These are phyloP conservation scores for Penstemon eatonii DNA, from an alignment of 257 asterid species.

Conservation along the genomic window DNA sequence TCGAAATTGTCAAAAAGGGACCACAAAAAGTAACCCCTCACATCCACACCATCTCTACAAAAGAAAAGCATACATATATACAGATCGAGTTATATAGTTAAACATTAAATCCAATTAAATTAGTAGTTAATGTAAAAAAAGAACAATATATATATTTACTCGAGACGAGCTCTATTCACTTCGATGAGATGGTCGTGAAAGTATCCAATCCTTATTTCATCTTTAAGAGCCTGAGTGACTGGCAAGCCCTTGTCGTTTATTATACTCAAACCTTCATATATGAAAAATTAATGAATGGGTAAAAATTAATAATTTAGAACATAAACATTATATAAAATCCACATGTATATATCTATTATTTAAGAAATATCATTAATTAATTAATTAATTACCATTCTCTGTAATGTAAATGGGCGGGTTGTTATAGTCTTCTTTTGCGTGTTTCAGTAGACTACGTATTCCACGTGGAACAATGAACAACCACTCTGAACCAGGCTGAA, in stretches of 20 bases:
- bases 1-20: constrained; percentile 29
- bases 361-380: not conserved
- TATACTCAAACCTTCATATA: not conserved
- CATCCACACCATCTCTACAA: not conserved
- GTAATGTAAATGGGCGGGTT: constrained; percentile 40
- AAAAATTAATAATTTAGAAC: too few relatives aligned
- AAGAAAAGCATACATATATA: not conserved
- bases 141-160: constrained; percentile 8
- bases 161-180: constrained; percentile 11
- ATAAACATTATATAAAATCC: too few relatives aligned
- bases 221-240: not conserved
- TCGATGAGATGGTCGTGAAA: constrained; percentile 15
- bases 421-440: constrained; percentile 29
- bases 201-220: constrained; percentile 4
- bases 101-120: too few relatives aligned
- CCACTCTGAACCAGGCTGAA: constrained; percentile 25
- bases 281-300: too few relatives aligned
- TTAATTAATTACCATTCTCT: constrained; percentile 32
- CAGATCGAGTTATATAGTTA: too few relatives aligned
- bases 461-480: constrained; percentile 34
- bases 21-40: constrained; percentile 22
- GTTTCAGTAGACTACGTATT: constrained; percentile 24
- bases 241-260: not conserved
- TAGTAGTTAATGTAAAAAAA: not conserved
- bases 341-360: too few relatives aligned